Conservation (phyloP, 2,329 filamentous ascomycete species). For the Venturia aucupariae region DNA sequence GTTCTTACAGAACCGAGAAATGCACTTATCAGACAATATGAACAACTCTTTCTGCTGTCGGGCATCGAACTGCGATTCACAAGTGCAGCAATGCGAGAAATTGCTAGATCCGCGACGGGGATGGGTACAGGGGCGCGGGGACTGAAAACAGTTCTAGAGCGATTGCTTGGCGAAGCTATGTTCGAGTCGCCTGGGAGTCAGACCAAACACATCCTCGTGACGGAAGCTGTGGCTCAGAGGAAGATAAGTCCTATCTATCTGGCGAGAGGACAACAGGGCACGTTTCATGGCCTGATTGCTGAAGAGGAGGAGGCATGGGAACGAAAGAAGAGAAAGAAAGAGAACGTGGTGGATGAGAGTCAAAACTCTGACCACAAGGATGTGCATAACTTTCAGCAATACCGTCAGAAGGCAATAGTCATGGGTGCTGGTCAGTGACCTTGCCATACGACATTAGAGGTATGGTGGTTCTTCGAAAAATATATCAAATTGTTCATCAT, state of each 20-base stretch:
- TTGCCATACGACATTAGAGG: neutral
- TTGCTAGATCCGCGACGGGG: constrained; percentile 60
- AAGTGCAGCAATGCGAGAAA: constrained; percentile 65
- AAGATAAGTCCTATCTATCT: constrained; percentile 35
- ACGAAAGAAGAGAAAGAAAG: constrained; percentile 25
- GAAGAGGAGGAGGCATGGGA: constrained; percentile 40
- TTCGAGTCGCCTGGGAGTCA: constrained; percentile 36
- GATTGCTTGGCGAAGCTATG: constrained; percentile 37
- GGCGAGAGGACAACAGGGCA: constrained; percentile 26
- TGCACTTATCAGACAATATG: constrained; percentile 79
- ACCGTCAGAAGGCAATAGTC: constrained; percentile 29
- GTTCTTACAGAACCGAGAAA: constrained; percentile 91
- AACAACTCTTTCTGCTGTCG: constrained; percentile 74
- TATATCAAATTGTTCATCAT: neutral
- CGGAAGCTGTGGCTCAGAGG: constrained; percentile 35
- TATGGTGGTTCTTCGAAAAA: neutral
- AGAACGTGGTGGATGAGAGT: constrained; percentile 18
- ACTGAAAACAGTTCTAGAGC: constrained; percentile 39
- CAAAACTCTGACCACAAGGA: constrained; percentile 27
- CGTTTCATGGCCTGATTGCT: constrained; percentile 24
- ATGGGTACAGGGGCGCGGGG: constrained; percentile 62
- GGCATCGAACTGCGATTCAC: constrained; percentile 74
- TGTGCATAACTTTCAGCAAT: constrained; percentile 37
- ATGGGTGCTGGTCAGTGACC: constrained; percentile 23
- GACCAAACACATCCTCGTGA: constrained; percentile 36